Percentiles rank a stretch among this genome's conserved stretches.
phyloP scores from a whole-genome alignment of 2,329 filamentous ascomycete genomes.

The Fusarium fujikuroi region DNA sequence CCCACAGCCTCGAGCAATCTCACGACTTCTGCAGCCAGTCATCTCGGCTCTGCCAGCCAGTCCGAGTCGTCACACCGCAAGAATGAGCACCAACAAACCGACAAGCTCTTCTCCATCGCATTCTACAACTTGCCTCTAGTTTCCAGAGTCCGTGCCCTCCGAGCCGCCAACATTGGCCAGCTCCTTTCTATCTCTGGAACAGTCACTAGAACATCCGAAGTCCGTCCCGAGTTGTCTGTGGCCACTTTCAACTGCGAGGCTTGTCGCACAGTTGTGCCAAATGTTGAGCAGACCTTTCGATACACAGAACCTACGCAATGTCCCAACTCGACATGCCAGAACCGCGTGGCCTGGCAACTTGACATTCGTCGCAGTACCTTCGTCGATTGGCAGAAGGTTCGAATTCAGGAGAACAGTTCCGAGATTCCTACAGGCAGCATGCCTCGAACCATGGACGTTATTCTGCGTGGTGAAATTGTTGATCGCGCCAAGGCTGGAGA shows the following conservation, averaged over 20 bases:
- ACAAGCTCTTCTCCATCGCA: constrained; percentile 92
- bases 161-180: constrained; percentile 90
- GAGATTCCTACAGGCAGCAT: constrained; percentile 99
- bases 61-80: constrained; percentile 79
- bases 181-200: constrained; percentile 96
- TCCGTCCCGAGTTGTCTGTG: constrained; percentile 89
- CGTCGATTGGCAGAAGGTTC: constrained; percentile 98
- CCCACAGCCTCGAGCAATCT: constrained; percentile 79
- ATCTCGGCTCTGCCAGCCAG: constrained; percentile 69
- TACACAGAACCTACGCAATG: constrained; percentile 98
- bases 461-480: constrained; percentile 95
- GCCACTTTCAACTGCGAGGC: constrained; percentile 93
- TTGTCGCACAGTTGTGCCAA: constrained; percentile 85
- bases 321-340: constrained; percentile 86
- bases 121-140: constrained; percentile 94
- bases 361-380: constrained; percentile 98
- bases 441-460: constrained; percentile 97
- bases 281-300: constrained; percentile 96
- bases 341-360: constrained; percentile 93
- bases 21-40: constrained; percentile 74
- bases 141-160: constrained; percentile 84
- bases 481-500: constrained; percentile 97
- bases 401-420: constrained; percentile 97
- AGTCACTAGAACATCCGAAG: constrained; percentile 95
- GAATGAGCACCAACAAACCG: constrained; percentile 93